Evolutionary conservation across 768 basidiomycete genomes (phyloP), one percentile per base, ranked within the genome.

Genomic region (Grammothele lineata): DNA sequence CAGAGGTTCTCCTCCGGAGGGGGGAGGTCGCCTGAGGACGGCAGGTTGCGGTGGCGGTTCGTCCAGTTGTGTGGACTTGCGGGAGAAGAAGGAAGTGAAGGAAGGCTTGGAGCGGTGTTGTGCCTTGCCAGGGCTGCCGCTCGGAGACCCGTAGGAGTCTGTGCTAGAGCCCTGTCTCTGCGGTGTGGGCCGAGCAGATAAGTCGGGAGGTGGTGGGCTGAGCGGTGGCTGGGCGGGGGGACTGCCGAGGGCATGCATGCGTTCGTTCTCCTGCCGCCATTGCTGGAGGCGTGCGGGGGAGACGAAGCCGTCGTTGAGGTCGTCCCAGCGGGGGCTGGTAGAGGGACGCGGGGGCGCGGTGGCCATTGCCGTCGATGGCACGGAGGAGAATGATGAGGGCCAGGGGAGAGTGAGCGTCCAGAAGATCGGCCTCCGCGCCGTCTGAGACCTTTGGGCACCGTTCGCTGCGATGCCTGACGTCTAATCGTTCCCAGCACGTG

Each of bases 261-360:
- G 59, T 24, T 63, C 62, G 22, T 59, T 41, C 40, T 64, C 60
- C 45, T 63, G 61, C 51, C 57, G 54, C 55, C 60, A 57, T 37
- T 64, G 62, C 37, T 65, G 65, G 2, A 69, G 63, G 33, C 64
- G 65, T 15, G 66, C 53, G 8, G 69, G 69, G 11, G 66, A 61
- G 25, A 70, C 58, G 48, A 70, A 70, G 43, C 62, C 64, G 22
- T 60, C 57, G 38, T 69, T 67, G 21, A 66, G 64, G 45, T 42
- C 62, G 45, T 68, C 68, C 68, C 68, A 71, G 45, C 65, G 60
- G 6, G 66, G 63, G 23, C 61, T 66, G 37, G 56, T 57, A 1
- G 46, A 34, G 30, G 37, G 48, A 30, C 50, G 52, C 22, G 50
- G 60, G 33, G 40, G 49, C 37, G 40, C 44, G 37, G 49, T 36